Conservation (phyloP, 2,329 filamentous ascomycete species). For the Penicillium freii region DNA sequence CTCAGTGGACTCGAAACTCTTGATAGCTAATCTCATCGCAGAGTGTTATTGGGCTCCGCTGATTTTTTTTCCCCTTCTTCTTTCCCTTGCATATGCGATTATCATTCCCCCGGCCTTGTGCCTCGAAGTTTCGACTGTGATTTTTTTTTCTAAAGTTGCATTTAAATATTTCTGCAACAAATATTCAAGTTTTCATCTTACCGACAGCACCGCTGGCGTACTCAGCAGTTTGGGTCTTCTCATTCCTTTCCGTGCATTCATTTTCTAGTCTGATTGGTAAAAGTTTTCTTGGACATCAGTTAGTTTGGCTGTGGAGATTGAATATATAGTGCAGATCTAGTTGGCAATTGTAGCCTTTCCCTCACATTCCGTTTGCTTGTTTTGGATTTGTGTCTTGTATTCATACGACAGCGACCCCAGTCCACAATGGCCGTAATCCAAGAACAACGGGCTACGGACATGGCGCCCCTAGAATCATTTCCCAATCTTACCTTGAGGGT, state of each 20-base stretch:
- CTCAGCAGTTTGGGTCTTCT: slow-evolving; percentile 13
- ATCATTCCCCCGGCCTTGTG: slow-evolving; percentile 22
- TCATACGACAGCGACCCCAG: neutral
- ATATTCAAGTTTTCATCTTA: neutral
- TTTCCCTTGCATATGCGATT: slow-evolving; percentile 19
- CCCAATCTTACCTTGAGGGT: slow-evolving; percentile 74
- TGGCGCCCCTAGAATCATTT: slow-evolving; percentile 72
- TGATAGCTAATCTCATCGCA: slow-evolving; percentile 30
- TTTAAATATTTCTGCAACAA: slow-evolving; percentile 7
- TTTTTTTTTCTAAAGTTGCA: slow-evolving; percentile 10
- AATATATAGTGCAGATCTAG: slow-evolving; percentile 12
- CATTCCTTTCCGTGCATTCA: slow-evolving; percentile 6
- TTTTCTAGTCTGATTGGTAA: slow-evolving; percentile 17
- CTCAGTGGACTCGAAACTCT: neutral
- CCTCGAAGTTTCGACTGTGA: slow-evolving; percentile 16
- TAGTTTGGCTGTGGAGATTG: slow-evolving; percentile 3
- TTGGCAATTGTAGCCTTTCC: neutral
- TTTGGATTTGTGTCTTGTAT: neutral
- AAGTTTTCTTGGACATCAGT: neutral
- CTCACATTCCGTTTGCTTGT: neutral
- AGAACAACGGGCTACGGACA: slow-evolving; percentile 51
- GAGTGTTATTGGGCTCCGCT: slow-evolving; percentile 82
- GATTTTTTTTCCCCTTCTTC: slow-evolving; percentile 16
- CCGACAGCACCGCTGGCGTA: slow-evolving; percentile 22
- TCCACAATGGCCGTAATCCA: too few relatives aligned